Percentiles rank a stretch among this genome's conserved stretches.
Conservation (phyloP, 306 rosid species). For the Corylus avellana region DNA sequence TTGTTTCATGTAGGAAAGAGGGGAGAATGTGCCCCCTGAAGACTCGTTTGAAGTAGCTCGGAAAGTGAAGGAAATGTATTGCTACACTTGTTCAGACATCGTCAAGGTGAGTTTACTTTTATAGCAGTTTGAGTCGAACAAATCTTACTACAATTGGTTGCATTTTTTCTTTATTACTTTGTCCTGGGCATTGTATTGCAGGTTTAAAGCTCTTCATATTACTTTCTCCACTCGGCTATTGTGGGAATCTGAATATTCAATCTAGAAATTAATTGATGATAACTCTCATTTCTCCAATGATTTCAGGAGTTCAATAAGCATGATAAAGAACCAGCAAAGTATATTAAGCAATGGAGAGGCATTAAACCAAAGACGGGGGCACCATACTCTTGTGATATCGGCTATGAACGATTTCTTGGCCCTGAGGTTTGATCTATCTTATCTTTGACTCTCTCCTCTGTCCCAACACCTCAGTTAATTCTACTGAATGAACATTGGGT, state of each 20-base stretch:
- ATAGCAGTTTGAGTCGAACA: slow-evolving; percentile 10
- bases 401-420: slow-evolving; percentile 97
- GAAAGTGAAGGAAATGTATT: slow-evolving; percentile 92
- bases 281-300: slow-evolving; percentile 31
- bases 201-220: slow-evolving; percentile 1
- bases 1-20: slow-evolving; percentile 82
- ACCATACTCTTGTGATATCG: slow-evolving; percentile 97
- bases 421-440: slow-evolving; percentile 75
- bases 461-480: slow-evolving; percentile 2
- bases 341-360: slow-evolving; percentile 93
- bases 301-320: slow-evolving; percentile 92
- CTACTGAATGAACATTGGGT: slow-evolving; percentile 10
- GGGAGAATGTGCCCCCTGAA: slow-evolving; percentile 96
- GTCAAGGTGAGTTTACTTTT: slow-evolving; percentile 64
- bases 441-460: slow-evolving; percentile 19
- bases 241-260: slow-evolving; percentile 5
- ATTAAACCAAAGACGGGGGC: slow-evolving; percentile 98
- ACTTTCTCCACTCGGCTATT: slow-evolving; percentile 4
- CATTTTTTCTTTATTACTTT: slow-evolving; percentile 11
- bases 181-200: slow-evolving; percentile 23
- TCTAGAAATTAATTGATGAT: slow-evolving; percentile 25
- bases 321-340: slow-evolving; percentile 91
- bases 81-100: slow-evolving; percentile 96
- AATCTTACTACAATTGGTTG: slow-evolving; percentile 20
- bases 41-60: slow-evolving; percentile 98